phyloP scores from a whole-genome alignment of 148 eudicot genomes.

The Rhododendron griersonianum region DNA sequence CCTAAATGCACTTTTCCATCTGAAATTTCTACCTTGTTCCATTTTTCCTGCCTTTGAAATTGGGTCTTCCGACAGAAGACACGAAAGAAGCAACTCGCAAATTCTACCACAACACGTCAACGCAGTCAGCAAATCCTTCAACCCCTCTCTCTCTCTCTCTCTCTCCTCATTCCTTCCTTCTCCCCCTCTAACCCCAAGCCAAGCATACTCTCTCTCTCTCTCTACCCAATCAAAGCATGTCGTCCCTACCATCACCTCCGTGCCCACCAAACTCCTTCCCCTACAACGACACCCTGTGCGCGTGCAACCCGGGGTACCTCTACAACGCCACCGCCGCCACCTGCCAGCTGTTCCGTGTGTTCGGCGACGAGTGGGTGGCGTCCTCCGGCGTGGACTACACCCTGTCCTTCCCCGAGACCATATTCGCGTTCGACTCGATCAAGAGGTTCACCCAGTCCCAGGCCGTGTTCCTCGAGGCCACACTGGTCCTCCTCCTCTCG shows the following conservation, averaged over 20 bases:
- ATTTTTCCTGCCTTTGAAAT: neutral
- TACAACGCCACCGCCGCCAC: slow-evolving; percentile 37
- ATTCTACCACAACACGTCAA: neutral
- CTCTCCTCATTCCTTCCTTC: neutral
- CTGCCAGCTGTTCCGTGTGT: slow-evolving; percentile 42
- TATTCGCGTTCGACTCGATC: slow-evolving; percentile 65
- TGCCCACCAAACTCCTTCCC: slow-evolving; percentile 48
- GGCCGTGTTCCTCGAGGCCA: slow-evolving; percentile 76
- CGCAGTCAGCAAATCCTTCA: neutral
- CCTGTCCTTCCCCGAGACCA: slow-evolving; percentile 46
- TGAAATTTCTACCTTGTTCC: neutral
- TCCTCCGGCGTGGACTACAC: slow-evolving; percentile 67
- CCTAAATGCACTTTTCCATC: neutral
- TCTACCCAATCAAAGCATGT: neutral
- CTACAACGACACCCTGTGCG: slow-evolving; percentile 64
- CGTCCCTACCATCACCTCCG: neutral
- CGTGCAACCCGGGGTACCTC: slow-evolving; percentile 66
- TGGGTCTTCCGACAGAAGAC: neutral
- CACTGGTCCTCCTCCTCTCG: slow-evolving; percentile 41
- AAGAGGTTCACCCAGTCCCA: slow-evolving; percentile 81
- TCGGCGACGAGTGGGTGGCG: slow-evolving; percentile 28
- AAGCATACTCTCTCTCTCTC: neutral
- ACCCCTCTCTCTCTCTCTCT: neutral
- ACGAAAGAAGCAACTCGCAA: neutral
- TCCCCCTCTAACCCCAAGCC: neutral